Evolutionary conservation across 2,329 filamentous ascomycete genomes (phyloP).

Genomic region (Xylariaceae sp.): DNA sequence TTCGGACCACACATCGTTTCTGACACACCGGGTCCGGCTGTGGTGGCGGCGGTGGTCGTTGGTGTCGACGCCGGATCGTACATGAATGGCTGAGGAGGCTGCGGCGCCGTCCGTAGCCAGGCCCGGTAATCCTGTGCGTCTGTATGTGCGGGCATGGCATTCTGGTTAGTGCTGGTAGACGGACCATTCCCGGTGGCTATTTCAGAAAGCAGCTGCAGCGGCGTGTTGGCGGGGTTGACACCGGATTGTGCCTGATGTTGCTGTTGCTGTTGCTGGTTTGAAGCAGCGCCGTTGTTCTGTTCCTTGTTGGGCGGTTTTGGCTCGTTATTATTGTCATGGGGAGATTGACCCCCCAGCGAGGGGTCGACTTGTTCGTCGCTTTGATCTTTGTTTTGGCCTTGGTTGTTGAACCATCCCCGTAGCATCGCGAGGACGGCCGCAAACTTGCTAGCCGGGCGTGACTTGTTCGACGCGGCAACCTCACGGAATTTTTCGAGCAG

Average conservation of each 20-base stretch:
- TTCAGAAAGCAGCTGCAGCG: slow-evolving; percentile 59
- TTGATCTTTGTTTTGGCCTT: slow-evolving; percentile 35
- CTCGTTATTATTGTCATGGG: slow-evolving; percentile 8
- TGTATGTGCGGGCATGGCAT: slow-evolving; percentile 18
- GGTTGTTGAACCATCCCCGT: slow-evolving; percentile 67
- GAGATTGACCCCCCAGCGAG: slow-evolving; percentile 3
- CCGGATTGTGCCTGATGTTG: slow-evolving; percentile 29
- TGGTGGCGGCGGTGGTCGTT: slow-evolving; percentile 1
- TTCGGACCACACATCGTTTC: background rate
- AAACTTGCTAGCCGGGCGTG: slow-evolving; percentile 70
- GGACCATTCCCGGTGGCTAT: slow-evolving; percentile 52
- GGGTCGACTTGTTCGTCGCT: slow-evolving; percentile 18
- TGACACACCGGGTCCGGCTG: background rate
- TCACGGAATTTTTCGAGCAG: slow-evolving; percentile 69
- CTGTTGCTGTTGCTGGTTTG: slow-evolving; percentile 25
- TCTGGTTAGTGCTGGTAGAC: slow-evolving; percentile 24
- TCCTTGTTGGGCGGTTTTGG: slow-evolving; percentile 9
- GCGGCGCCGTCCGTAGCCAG: slow-evolving; percentile 24
- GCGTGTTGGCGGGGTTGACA: slow-evolving; percentile 49
- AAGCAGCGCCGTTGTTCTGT: slow-evolving; percentile 7
- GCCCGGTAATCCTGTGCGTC: slow-evolving; percentile 21
- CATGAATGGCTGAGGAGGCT: slow-evolving; percentile 40
- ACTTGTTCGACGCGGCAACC: slow-evolving; percentile 64
- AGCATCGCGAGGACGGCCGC: slow-evolving; percentile 71
- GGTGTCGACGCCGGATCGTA: slow-evolving; percentile 35